Percentiles rank a stretch among this genome's conserved stretches.
These are phyloP conservation scores for Scheffersomyces illinoinensis DNA, from an alignment of 1,139 yeast species.

Conservation along the genomic window DNA sequence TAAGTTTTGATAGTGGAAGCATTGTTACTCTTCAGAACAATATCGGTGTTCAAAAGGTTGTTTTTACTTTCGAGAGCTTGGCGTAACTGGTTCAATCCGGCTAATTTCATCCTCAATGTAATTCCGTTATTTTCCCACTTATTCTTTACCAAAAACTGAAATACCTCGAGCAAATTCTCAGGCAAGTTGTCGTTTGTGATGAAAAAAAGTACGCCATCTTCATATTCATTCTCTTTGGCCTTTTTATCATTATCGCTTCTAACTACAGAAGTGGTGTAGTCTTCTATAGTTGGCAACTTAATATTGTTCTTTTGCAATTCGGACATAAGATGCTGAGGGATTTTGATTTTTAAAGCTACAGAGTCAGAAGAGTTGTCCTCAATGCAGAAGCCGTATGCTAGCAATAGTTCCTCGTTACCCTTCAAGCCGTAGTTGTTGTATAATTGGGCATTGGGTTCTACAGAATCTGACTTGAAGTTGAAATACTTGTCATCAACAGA, in stretches of 20 bases:
- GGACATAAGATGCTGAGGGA: slow-evolving; percentile 37
- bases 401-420: slow-evolving; percentile 72
- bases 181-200: slow-evolving; percentile 44
- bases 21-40: slow-evolving; percentile 11
- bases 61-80: slow-evolving; percentile 52
- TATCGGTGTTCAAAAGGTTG: slow-evolving; percentile 11
- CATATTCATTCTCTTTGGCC: slow-evolving; percentile 10
- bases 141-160: slow-evolving; percentile 50
- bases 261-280: slow-evolving; percentile 47
- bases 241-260: slow-evolving; percentile 7
- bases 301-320: slow-evolving; percentile 41
- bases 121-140: slow-evolving; percentile 38
- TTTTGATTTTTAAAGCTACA: slow-evolving; percentile 56
- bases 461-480: slow-evolving; percentile 29
- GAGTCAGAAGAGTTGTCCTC: slow-evolving; percentile 63
- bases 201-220: slow-evolving; percentile 47
- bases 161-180: slow-evolving; percentile 46
- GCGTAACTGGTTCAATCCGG: slow-evolving; percentile 59
- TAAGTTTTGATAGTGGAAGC: slow-evolving; percentile 13
- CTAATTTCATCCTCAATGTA: slow-evolving; percentile 54
- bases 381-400: slow-evolving; percentile 71
- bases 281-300: slow-evolving; percentile 45
- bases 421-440: slow-evolving; percentile 86
- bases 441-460: slow-evolving; percentile 46
- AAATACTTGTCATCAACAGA: slow-evolving; percentile 25